Evolutionary conservation across 169 alveolate genomes (phyloP).

Genomic region (Eimeria zaria): DNA sequence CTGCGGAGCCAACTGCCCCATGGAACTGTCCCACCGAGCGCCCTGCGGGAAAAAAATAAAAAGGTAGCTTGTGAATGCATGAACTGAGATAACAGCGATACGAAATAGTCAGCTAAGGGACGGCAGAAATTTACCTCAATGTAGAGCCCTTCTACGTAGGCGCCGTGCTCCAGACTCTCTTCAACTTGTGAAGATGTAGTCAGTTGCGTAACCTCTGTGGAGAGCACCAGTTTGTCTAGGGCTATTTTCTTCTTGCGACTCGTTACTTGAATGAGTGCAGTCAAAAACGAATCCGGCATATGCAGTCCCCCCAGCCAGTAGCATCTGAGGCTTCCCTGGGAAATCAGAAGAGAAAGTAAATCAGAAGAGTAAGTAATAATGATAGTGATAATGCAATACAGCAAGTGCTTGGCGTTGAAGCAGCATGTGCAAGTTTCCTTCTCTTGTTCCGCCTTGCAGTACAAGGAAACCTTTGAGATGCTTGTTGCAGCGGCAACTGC

Average conservation of each 20-base stretch:
- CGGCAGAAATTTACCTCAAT: slow-evolving; percentile 69
- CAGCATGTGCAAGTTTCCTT: background rate
- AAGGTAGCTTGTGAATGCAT: background rate
- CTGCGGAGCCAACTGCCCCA: slow-evolving; percentile 93
- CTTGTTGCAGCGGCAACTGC: background rate
- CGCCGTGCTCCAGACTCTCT: slow-evolving; percentile 93
- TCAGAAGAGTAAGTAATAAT: background rate
- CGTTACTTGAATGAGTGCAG: slow-evolving; percentile 96
- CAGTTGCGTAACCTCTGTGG: slow-evolving; percentile 93
- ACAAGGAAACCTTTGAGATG: background rate
- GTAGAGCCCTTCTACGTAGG: slow-evolving; percentile 91
- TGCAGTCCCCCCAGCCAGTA: slow-evolving; percentile 98
- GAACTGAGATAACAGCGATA: background rate
- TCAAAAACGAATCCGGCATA: slow-evolving; percentile 95
- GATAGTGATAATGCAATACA: background rate
- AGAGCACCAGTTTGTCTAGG: slow-evolving; percentile 95
- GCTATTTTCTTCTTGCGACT: slow-evolving; percentile 96
- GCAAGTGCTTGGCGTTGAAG: background rate
- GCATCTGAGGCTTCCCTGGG: slow-evolving; percentile 94
- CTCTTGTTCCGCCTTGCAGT: background rate
- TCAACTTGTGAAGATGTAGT: slow-evolving; percentile 91
- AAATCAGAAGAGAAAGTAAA: background rate
- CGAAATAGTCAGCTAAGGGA: background rate
- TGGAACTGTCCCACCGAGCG: slow-evolving; percentile 95
- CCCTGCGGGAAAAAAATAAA: slow-evolving; percentile 89